Conservation (phyloP, 2,329 filamentous ascomycete species). For the Monosporascus cannonballus region DNA sequence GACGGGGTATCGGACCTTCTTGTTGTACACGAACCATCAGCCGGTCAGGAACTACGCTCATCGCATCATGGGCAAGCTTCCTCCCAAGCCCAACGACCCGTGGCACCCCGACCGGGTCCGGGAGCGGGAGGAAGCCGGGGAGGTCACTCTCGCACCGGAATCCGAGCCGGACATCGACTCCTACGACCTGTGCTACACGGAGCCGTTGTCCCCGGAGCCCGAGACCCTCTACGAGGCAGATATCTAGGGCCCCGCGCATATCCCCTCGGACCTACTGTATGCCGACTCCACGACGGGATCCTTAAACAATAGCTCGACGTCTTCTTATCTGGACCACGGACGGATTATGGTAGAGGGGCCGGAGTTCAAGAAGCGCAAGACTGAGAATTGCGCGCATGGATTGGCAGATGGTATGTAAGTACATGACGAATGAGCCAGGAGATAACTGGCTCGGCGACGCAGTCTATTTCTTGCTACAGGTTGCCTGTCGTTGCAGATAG, state of each 20-base stretch:
- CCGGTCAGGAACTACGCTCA: slow-evolving; percentile 8
- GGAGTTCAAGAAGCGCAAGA: too few relatives aligned
- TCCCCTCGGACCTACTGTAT: not conserved
- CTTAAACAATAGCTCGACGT: too few relatives aligned
- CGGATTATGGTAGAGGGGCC: too few relatives aligned
- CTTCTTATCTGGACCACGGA: too few relatives aligned
- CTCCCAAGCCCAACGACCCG: slow-evolving; percentile 3
- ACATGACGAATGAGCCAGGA: too few relatives aligned
- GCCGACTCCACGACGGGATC: too few relatives aligned
- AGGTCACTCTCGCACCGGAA: not conserved
- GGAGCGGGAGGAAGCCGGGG: not conserved
- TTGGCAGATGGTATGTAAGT: too few relatives aligned
- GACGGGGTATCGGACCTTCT: slow-evolving; percentile 7
- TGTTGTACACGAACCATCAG: slow-evolving; percentile 7
- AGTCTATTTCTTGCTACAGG: too few relatives aligned
- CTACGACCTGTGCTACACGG: not conserved
- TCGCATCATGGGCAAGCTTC: slow-evolving; percentile 4
- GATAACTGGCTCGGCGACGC: too few relatives aligned
- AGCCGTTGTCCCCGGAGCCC: not conserved
- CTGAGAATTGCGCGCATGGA: too few relatives aligned
- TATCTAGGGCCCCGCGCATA: not conserved
- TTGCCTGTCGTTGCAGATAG: too few relatives aligned
- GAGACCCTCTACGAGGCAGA: slow-evolving; percentile 1
- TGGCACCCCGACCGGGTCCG: slow-evolving; percentile 4
- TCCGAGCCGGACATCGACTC: not conserved